Evolutionary conservation across 2,329 filamentous ascomycete genomes (phyloP).

Genomic region (Aspergillus tubingensis): DNA sequence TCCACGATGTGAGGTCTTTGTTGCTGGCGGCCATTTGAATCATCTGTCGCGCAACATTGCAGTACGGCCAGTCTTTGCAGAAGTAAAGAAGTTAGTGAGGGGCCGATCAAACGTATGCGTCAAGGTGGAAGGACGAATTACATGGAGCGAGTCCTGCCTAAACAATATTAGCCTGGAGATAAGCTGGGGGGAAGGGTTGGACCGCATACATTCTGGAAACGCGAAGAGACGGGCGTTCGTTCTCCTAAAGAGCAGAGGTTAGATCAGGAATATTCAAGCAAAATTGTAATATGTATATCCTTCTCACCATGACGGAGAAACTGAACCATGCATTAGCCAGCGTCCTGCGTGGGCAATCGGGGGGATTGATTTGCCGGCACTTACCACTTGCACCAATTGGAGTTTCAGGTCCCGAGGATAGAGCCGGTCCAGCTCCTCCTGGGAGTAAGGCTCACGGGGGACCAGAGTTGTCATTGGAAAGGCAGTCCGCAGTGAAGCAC

Average conservation of each 20-base stretch:
- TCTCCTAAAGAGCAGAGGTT: slow-evolving; percentile 51
- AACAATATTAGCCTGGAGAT: slow-evolving; percentile 22
- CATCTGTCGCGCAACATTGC: slow-evolving; percentile 72
- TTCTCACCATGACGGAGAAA: slow-evolving; percentile 72
- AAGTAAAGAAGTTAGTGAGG: not conserved
- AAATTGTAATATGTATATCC: not conserved
- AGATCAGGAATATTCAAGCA: not conserved
- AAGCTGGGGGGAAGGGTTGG: not conserved
- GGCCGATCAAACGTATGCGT: not conserved
- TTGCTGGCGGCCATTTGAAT: slow-evolving; percentile 60
- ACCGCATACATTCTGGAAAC: slow-evolving; percentile 71
- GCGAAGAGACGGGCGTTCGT: slow-evolving; percentile 81
- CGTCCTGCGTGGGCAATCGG: not conserved
- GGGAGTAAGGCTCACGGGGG: slow-evolving; percentile 74
- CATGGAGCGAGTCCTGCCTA: slow-evolving; percentile 54
- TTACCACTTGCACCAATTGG: slow-evolving; percentile 81
- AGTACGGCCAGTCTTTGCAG: slow-evolving; percentile 80
- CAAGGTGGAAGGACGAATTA: slow-evolving; percentile 28
- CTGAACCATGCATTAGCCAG: slow-evolving; percentile 30
- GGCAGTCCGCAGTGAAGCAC: not conserved
- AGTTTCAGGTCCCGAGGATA: slow-evolving; percentile 81
- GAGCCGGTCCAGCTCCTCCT: slow-evolving; percentile 75
- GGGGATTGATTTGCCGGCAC: slow-evolving; percentile 25
- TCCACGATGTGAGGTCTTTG: slow-evolving; percentile 57
- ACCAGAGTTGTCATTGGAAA: slow-evolving; percentile 72